Percentiles rank a stretch among this genome's conserved stretches.
These are phyloP conservation scores for Penicillium herquei DNA, from an alignment of 495 filamentous ascomycete genomes.

Conservation along the genomic window DNA sequence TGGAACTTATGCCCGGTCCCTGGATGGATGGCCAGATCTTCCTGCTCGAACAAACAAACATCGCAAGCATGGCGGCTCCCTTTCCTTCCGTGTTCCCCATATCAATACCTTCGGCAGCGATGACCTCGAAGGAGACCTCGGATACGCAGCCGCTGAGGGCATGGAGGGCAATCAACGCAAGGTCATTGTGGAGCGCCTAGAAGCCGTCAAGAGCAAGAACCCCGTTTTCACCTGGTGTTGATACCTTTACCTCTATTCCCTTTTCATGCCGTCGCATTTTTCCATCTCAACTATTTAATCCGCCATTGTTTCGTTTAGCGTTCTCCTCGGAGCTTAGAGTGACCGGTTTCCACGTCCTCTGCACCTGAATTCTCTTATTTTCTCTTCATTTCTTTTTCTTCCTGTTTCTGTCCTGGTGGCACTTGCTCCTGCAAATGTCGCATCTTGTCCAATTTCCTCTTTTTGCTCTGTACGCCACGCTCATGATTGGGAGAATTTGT, in stretches of 20 bases:
- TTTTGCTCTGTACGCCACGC: slow-evolving; percentile 13
- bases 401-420: background rate
- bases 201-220: slow-evolving; percentile 91
- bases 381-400: background rate
- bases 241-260: slow-evolving; percentile 15
- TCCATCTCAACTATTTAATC: slow-evolving; percentile 19
- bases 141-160: slow-evolving; percentile 90
- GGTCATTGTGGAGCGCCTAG: slow-evolving; percentile 94
- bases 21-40: slow-evolving; percentile 43
- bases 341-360: background rate
- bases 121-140: slow-evolving; percentile 86
- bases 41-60: slow-evolving; percentile 34
- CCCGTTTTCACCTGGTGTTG: slow-evolving; percentile 98
- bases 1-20: slow-evolving; percentile 26
- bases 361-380: slow-evolving; percentile 1
- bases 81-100: slow-evolving; percentile 32
- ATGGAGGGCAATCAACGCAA: slow-evolving; percentile 86
- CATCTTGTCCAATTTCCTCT: slow-evolving; percentile 3
- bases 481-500: slow-evolving; percentile 29
- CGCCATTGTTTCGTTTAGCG: slow-evolving; percentile 19
- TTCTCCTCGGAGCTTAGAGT: slow-evolving; percentile 5
- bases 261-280: slow-evolving; percentile 17
- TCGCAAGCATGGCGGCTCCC: slow-evolving; percentile 43
- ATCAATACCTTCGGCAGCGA: slow-evolving; percentile 58
- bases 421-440: background rate